These are phyloP conservation scores for Colletotrichum paranaense DNA, from an alignment of 2,329 filamentous ascomycete genomes.

Conservation along the genomic window DNA sequence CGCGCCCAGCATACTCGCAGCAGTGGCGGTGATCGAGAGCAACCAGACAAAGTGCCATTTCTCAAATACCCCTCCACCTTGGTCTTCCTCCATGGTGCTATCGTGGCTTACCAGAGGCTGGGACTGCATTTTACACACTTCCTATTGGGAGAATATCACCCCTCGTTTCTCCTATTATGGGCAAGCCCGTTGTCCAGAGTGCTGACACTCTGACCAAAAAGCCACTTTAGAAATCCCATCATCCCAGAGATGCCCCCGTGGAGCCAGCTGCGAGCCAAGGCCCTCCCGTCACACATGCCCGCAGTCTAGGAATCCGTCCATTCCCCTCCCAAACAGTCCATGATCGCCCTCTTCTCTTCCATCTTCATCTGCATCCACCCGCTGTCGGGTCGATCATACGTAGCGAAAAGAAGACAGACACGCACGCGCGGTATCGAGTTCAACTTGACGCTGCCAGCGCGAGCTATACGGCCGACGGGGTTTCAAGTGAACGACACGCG, in stretches of 20 bases:
- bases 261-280: slow-evolving; percentile 10
- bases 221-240: slow-evolving; percentile 31
- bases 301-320: background rate
- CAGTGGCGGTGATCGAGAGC: slow-evolving; percentile 12
- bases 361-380: slow-evolving; percentile 18
- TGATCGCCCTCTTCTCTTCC: slow-evolving; percentile 21
- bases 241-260: slow-evolving; percentile 17
- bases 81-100: background rate
- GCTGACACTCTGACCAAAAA: slow-evolving; percentile 32
- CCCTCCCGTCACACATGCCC: slow-evolving; percentile 26
- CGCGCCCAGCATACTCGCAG: slow-evolving; percentile 1
- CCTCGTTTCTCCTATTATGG: background rate
- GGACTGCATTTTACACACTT: background rate
- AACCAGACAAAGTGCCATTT: slow-evolving; percentile 4
- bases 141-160: slow-evolving; percentile 28
- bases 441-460: background rate
- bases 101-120: slow-evolving; percentile 9
- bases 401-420: background rate
- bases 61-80: slow-evolving; percentile 14
- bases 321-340: slow-evolving; percentile 26
- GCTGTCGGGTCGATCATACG: slow-evolving; percentile 29
- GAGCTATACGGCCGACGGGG: background rate
- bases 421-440: background rate
- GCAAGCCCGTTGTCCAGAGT: background rate
- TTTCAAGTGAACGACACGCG: background rate